Conservation (phyloP, 2,329 filamentous ascomycete species). For the Hypoxylon rubiginosum region DNA sequence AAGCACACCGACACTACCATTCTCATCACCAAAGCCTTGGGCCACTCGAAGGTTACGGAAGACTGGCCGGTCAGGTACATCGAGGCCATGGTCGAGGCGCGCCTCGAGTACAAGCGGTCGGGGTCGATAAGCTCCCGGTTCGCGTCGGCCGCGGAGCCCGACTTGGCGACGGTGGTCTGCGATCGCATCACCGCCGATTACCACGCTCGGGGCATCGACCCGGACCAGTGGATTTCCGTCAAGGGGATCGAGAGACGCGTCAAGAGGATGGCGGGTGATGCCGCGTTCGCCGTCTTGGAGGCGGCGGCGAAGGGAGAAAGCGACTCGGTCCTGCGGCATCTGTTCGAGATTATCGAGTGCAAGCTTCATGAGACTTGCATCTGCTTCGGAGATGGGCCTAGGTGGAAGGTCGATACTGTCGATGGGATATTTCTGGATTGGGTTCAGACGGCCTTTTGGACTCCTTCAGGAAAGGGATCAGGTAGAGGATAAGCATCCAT, state of each 20-base stretch:
- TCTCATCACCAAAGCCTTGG: slow-evolving; percentile 16
- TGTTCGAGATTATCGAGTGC: slow-evolving; percentile 25
- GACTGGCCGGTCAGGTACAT: slow-evolving; percentile 22
- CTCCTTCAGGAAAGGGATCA: slow-evolving; percentile 2
- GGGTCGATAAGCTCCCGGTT: slow-evolving; percentile 29
- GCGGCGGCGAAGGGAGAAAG: slow-evolving; percentile 22
- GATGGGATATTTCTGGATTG: slow-evolving; percentile 34
- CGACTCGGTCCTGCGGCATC: slow-evolving; percentile 12
- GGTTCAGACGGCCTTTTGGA: slow-evolving; percentile 20
- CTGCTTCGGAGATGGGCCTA: slow-evolving; percentile 40
- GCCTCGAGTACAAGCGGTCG: slow-evolving; percentile 31
- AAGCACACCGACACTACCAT: slow-evolving; percentile 10
- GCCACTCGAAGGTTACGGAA: slow-evolving; percentile 30
- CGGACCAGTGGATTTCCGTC: slow-evolving; percentile 26
- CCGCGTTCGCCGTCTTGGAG: slow-evolving; percentile 21
- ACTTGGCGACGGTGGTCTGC: slow-evolving; percentile 20
- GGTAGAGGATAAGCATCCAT: slow-evolving; percentile 1
- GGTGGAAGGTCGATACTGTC: slow-evolving; percentile 36
- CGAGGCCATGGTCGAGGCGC: slow-evolving; percentile 36
- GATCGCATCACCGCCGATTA: slow-evolving; percentile 31
- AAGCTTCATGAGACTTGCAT: slow-evolving; percentile 34
- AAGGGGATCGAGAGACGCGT: slow-evolving; percentile 30
- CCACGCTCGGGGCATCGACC: slow-evolving; percentile 28
- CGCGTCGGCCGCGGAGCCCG: slow-evolving; percentile 32
- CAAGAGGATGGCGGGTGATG: slow-evolving; percentile 15